A percentile compares a stretch with the other conserved stretches of the same genome.
These are phyloP conservation scores for Aspergillus calidoustus DNA, from an alignment of 2,329 filamentous ascomycete genomes.

Conservation along the genomic window DNA sequence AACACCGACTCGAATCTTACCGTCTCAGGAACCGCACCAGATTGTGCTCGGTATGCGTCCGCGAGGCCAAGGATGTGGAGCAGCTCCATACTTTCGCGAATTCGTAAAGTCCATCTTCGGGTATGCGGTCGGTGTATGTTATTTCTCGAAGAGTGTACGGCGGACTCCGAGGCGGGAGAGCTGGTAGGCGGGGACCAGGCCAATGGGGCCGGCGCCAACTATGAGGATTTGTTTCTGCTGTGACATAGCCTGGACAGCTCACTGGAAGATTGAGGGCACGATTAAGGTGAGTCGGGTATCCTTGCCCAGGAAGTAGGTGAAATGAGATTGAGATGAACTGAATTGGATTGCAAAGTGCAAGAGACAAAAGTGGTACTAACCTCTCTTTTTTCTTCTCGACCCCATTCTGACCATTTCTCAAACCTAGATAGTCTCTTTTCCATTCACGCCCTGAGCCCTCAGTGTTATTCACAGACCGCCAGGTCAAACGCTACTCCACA, in stretches of 20 bases:
- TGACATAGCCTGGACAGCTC: neutral
- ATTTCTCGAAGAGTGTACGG: conserved; percentile 33
- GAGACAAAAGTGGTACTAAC: too few species aligned
- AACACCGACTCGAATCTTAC: conserved; percentile 15
- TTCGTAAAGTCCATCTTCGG: conserved; percentile 49
- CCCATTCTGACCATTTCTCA: too few species aligned
- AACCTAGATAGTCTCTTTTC: too few species aligned
- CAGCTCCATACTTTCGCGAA: conserved; percentile 42
- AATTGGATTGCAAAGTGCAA: too few species aligned
- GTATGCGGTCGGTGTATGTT: conserved; percentile 33
- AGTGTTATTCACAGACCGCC: neutral
- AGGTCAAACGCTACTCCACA: neutral
- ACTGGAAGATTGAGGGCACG: neutral
- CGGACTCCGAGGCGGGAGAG: conserved; percentile 26
- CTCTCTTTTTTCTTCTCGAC: too few species aligned
- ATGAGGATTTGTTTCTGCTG: conserved; percentile 18
- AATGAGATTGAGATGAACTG: too few species aligned
- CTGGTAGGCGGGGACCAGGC: conserved; percentile 29
- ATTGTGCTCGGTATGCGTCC: conserved; percentile 28
- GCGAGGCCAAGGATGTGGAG: conserved; percentile 35
- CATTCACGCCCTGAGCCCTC: neutral
- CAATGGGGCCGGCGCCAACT: conserved; percentile 34
- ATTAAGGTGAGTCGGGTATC: neutral
- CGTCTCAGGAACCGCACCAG: conserved; percentile 17
- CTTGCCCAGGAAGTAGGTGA: neutral